Evolutionary conservation across 2,329 filamentous ascomycete genomes (phyloP), one percentile per base, ranked within the genome.

Genomic region (Ophiostoma piceae): DNA sequence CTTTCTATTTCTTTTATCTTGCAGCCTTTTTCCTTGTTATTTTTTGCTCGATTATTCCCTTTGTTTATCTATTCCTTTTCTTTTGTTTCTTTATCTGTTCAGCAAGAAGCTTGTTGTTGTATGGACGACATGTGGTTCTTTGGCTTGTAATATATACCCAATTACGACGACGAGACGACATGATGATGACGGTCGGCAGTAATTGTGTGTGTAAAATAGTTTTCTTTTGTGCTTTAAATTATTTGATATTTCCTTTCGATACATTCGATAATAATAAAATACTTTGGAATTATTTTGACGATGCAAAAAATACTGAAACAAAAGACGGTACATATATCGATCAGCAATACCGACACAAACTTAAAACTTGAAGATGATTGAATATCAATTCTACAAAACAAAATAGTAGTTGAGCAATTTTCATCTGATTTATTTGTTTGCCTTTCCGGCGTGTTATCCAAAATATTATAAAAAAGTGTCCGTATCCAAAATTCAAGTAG

Each of bases 1-100:
- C 35, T 35, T 35, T 35, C 35, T 57, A 5, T 12, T 22, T 26
- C 9, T 11, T 22, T 11, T 57, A 14, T 26, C 16, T 64, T 64
- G 62, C 16, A 37, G 32, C 62, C 62, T 65, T 65, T 54, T 66
- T 62, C 11, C 5, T 29, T 32, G 62, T 35, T 37, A 22, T 41
- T 62, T 47, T 32, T 68, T 64, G 7, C 51, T 8, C 43, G 41
- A 47, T 41, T 29, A n/a, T 69, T 26, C 67, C 43, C 68, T 35
- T 68, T 39, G 11, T 68, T 64, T 67, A 7, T 65, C 8, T 66
- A 19, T 54, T 39, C n/a, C 35, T 16, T 19, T 14, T 3, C 19
- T 16, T 19, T 39, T 19, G 1, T 60, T 66, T 47, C 7, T 62
- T 65, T 68, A 47, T 57, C 39, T 67, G 14, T 11, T 7, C 22